A percentile compares a stretch with the other conserved stretches of the same genome.
These are phyloP conservation scores for Ophiostoma quercus DNA, from an alignment of 2,329 filamentous ascomycete species.

Conservation along the genomic window DNA sequence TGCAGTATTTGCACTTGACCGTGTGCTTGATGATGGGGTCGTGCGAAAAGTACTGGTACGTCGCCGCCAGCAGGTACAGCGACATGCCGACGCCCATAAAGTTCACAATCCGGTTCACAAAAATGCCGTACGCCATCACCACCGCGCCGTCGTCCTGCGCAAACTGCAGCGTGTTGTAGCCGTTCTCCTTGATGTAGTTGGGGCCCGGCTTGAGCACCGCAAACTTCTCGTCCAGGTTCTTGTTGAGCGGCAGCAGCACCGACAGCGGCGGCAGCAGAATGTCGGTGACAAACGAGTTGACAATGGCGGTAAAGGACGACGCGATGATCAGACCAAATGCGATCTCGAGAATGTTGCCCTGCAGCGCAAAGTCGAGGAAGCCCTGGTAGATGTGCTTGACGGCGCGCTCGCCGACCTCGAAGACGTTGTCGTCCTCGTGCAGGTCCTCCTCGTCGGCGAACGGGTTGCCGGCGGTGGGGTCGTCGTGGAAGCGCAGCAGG, in stretches of 20 bases:
- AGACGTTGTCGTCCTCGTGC: constrained; percentile 33
- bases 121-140: constrained; percentile 63
- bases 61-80: constrained; percentile 57
- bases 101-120: constrained; percentile 59
- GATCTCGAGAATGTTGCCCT: constrained; percentile 70
- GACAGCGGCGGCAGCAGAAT: constrained; percentile 65
- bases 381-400: constrained; percentile 53
- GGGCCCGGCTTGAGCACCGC: constrained; percentile 57
- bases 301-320: constrained; percentile 63
- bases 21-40: constrained; percentile 68
- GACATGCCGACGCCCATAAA: constrained; percentile 62
- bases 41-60: constrained; percentile 56
- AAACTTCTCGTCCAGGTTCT: constrained; percentile 71
- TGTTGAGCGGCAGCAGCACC: constrained; percentile 61
- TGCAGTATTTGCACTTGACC: constrained; percentile 63
- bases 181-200: constrained; percentile 45
- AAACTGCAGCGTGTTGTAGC: constrained; percentile 66
- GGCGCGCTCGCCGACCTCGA: constrained; percentile 44
- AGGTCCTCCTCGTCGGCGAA: constrained; percentile 36
- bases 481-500: constrained; percentile 27
- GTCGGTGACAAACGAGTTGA: constrained; percentile 67
- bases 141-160: constrained; percentile 67
- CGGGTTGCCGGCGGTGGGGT: constrained; percentile 33
- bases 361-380: constrained; percentile 67
- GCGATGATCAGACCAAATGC: constrained; percentile 70